Base-by-base conservation (phyloP, 371 early-diverging fungal species). In the Mortierella sp. region DNA sequence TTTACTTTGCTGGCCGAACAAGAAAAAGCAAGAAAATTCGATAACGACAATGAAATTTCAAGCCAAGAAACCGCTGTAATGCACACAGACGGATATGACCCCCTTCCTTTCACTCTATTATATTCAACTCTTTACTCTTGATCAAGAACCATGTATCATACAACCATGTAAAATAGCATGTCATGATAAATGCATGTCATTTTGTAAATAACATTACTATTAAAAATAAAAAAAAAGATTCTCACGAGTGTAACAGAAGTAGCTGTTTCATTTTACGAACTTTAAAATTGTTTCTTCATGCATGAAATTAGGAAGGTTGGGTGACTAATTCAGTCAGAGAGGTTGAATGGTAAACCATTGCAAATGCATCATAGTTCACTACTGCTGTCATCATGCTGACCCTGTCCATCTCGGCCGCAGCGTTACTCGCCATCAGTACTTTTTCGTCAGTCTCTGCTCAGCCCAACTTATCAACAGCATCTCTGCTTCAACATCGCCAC, bases 401-500 rank as follows among this genome's bases (percentile, higher is more conserved):
- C 59, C 53, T 73, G 43, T 63, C 74, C 53, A 43, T 78, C 60
- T 64, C 63, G 3, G 67, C 64, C 2, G 70, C 67, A 3, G 70
- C 66, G 19, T n/a, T 78, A 31, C 55, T 78, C 42, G 57, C 61
- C 28, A 35, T 70, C 19, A 55, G 59, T 55, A 35, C 63, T 7
- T 51, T 40, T n/a, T 42, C 70, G 4, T 61, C 63, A 12, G 54
- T 37, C 31, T 40, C 54, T 2, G 47, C 69, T 15, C 62, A 43
- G 7, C 3, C 65, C 0, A 26, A 56, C 42, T 23, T 40, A 28
- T 15, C 70, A 10, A 0, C 62, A 2, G 29, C 54, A 17, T 12
- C 47, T 0, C 26, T 59, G 26, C 59, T 78, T 13, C 73, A 67
- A 19, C 81, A 80, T 65, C 81, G 81, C 15, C 81, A 80, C 49